Evolutionary conservation across 169 alveolate genomes (phyloP).

Genomic region (Eimeria necatrix): DNA sequence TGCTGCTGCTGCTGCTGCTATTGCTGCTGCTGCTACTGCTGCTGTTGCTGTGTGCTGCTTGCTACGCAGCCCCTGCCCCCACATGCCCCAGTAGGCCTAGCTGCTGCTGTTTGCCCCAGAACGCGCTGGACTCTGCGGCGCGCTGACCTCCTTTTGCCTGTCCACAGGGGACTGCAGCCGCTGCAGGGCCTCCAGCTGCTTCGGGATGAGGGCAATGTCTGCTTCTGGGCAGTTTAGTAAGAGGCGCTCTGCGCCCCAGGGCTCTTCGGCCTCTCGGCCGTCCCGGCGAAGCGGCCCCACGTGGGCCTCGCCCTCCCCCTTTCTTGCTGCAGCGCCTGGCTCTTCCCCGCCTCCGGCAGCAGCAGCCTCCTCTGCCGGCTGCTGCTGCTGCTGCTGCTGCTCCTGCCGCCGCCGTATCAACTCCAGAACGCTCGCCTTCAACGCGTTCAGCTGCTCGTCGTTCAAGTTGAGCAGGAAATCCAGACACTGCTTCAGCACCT

Average conservation of each 20-base stretch:
- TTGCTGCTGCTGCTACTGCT: constrained; percentile 27
- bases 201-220: neutral
- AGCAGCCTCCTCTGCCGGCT: neutral
- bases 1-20: neutral
- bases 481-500: constrained; percentile 70
- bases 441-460: constrained; percentile 62
- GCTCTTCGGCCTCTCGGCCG: constrained; percentile 31
- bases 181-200: constrained; percentile 47
- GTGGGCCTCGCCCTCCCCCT: neutral
- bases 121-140: neutral
- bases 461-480: constrained; percentile 73
- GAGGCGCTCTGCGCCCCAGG: constrained; percentile 26
- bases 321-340: neutral
- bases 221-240: neutral
- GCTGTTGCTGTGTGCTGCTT: neutral
- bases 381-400: constrained; percentile 34
- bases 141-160: constrained; percentile 24
- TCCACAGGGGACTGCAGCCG: constrained; percentile 54
- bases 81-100: neutral
- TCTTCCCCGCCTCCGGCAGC: neutral
- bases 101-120: neutral
- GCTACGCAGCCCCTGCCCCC: neutral
- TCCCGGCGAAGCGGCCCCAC: constrained; percentile 17
- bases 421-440: constrained; percentile 43
- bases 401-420: constrained; percentile 15